These are phyloP conservation scores for Sporothrix pallida DNA, from an alignment of 2,329 filamentous ascomycete species.

Conservation along the genomic window DNA sequence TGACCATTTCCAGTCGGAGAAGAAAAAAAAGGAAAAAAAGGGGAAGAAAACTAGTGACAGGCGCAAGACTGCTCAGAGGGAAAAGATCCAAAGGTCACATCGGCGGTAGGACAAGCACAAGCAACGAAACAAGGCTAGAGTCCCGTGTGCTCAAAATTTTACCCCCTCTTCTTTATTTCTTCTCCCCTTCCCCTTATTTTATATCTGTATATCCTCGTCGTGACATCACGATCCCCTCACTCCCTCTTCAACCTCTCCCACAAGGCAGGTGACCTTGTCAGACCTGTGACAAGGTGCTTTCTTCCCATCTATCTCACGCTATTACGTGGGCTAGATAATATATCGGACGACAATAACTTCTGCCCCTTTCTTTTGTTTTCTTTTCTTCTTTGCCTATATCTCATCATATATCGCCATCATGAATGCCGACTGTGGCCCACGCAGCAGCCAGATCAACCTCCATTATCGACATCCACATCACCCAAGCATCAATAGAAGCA, in stretches of 20 bases:
- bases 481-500: background rate
- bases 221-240: conserved; percentile 2
- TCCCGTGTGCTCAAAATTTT: background rate
- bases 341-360: background rate
- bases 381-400: background rate
- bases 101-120: conserved; percentile 21
- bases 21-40: background rate
- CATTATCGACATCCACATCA: conserved; percentile 12
- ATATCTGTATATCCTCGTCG: background rate
- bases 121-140: conserved; percentile 17
- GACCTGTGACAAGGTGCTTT: conserved; percentile 9
- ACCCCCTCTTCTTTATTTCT: background rate
- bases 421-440: background rate
- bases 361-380: no score
- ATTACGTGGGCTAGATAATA: background rate
- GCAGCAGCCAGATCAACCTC: background rate
- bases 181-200: background rate
- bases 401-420: background rate
- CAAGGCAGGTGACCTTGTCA: conserved; percentile 3
- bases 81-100: background rate
- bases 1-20: background rate
- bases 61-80: background rate
- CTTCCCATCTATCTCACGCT: background rate
- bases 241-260: background rate
- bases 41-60: background rate